phyloP scores from a whole-genome alignment of 2,329 filamentous ascomycete genomes.

The Cladophialophora bantiana region DNA sequence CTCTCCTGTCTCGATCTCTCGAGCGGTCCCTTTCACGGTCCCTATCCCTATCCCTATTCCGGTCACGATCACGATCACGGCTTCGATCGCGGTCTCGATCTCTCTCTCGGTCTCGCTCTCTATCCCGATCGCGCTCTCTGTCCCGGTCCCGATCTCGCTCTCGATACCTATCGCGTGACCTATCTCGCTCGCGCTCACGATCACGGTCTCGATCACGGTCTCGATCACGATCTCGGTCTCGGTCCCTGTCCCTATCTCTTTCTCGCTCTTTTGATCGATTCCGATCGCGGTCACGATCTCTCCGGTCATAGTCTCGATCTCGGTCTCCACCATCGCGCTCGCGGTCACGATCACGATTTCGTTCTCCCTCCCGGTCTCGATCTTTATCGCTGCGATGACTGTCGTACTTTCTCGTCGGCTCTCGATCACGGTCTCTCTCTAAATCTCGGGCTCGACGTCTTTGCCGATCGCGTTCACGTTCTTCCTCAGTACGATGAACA shows the following conservation, averaged over 20 bases:
- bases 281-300: constrained; percentile 26
- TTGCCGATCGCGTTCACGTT: constrained; percentile 42
- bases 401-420: constrained; percentile 40
- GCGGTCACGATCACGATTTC: constrained; percentile 32
- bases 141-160: constrained; percentile 40
- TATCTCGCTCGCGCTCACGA: constrained; percentile 33
- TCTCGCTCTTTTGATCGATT: constrained; percentile 28
- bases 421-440: constrained; percentile 30
- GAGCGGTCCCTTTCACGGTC: constrained; percentile 18
- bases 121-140: constrained; percentile 39
- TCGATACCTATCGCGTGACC: constrained; percentile 40
- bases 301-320: constrained; percentile 29
- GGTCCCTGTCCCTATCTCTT: constrained; percentile 37
- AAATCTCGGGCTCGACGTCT: constrained; percentile 36
- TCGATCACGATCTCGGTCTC: constrained; percentile 38
- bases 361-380: constrained; percentile 35
- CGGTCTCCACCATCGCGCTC: constrained; percentile 27
- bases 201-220: constrained; percentile 25
- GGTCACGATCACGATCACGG: constrained; percentile 21
- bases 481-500: constrained; percentile 37
- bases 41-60: constrained; percentile 28
- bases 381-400: constrained; percentile 39
- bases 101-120: constrained; percentile 28
- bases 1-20: constrained; percentile 36
- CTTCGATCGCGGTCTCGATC: constrained; percentile 13